Conservation (phyloP, 2,329 filamentous ascomycete genomes). For the Didymella pinodella region DNA sequence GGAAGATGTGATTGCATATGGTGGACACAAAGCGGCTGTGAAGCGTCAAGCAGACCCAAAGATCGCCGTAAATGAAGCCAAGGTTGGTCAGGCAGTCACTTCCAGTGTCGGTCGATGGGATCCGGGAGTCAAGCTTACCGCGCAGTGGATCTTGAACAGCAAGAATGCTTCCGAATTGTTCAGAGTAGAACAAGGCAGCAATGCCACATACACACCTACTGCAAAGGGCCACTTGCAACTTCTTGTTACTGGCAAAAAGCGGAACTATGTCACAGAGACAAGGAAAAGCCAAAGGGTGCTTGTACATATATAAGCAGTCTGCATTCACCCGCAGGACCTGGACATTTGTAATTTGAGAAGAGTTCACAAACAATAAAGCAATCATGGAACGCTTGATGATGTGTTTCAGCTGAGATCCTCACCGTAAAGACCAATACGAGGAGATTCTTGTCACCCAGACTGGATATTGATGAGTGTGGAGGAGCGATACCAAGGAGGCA, state of each 20-base stretch:
- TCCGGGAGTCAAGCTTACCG: slow-evolving; percentile 46
- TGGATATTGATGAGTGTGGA: too few species aligned
- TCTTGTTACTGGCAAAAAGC: slow-evolving; percentile 32
- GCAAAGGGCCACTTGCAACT: slow-evolving; percentile 25
- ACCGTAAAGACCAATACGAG: too few species aligned
- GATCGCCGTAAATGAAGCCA: slow-evolving; percentile 21
- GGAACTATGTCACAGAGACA: slow-evolving; percentile 34
- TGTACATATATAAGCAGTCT: neutral
- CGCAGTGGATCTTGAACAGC: slow-evolving; percentile 46
- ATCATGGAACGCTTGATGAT: too few species aligned
- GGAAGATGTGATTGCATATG: slow-evolving; percentile 44
- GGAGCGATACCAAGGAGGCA: too few species aligned
- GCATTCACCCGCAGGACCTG: too few species aligned
- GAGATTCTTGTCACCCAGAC: too few species aligned
- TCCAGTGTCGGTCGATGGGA: slow-evolving; percentile 49
- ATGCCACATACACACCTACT: slow-evolving; percentile 23
- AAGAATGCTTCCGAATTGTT: slow-evolving; percentile 33
- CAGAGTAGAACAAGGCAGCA: slow-evolving; percentile 33
- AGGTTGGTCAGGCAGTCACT: slow-evolving; percentile 12
- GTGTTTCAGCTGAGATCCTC: too few species aligned
- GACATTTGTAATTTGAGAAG: too few species aligned
- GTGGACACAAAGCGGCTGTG: slow-evolving; percentile 47
- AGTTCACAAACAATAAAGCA: too few species aligned
- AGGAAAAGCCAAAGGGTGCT: slow-evolving; percentile 29
- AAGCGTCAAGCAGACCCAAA: slow-evolving; percentile 41